Evolutionary conservation across 169 alveolate species (phyloP).

Genomic region (Plasmodium billcollinsi): DNA sequence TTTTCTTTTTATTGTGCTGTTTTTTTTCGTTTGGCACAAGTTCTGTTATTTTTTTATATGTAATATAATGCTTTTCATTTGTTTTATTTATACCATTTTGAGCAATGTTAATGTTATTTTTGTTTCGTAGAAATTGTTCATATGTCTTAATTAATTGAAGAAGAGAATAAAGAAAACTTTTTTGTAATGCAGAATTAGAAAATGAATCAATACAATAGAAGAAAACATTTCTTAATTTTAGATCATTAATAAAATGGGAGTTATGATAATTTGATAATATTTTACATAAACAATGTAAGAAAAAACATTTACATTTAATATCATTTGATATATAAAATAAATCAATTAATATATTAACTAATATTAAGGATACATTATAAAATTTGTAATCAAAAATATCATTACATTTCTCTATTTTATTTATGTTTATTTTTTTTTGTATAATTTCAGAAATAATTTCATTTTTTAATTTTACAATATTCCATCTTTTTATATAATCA

Average conservation of each 20-base stretch:
- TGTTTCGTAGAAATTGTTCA: constrained; percentile 35
- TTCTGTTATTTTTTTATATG: not conserved
- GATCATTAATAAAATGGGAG: constrained; percentile 70
- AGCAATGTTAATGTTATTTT: constrained; percentile 17
- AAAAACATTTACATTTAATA: constrained; percentile 60
- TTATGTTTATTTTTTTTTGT: constrained; percentile 20
- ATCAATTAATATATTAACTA: constrained; percentile 39
- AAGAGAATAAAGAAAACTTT: constrained; percentile 44
- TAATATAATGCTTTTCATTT: not conserved
- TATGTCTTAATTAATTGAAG: constrained; percentile 76
- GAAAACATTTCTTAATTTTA: constrained; percentile 56
- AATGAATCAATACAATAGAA: constrained; percentile 28
- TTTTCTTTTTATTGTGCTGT: not conserved
- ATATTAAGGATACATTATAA: constrained; percentile 24
- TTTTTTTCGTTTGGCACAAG: not conserved
- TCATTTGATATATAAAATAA: constrained; percentile 53
- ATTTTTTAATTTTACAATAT: constrained; percentile 58
- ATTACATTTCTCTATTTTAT: constrained; percentile 32
- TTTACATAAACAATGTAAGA: constrained; percentile 60
- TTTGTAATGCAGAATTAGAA: constrained; percentile 51
- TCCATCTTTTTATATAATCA: constrained; percentile 71
- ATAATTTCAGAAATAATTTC: constrained; percentile 64
- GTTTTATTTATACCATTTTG: not conserved
- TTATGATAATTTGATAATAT: constrained; percentile 61
- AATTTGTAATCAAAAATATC: constrained; percentile 40